Base-by-base conservation (phyloP, 164 flowering plant genomes). In the Santalum album region DNA sequence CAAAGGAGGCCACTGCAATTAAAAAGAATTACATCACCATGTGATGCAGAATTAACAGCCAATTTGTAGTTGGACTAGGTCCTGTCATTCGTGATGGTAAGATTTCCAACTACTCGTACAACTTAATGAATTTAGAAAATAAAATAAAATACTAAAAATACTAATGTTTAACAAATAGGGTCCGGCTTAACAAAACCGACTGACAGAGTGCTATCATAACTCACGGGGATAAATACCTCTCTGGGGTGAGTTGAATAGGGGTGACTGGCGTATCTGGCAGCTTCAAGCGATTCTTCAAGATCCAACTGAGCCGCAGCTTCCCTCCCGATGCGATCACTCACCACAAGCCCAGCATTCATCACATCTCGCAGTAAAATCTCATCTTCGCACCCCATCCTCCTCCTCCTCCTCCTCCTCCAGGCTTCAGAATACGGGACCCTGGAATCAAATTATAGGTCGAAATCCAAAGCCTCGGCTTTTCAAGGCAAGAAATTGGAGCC, bases 1-100 rank as follows among this genome's bases (percentile, higher is more conserved):
- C 55, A 80, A 59, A 39, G 99, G 97, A 59, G 99, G 99, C 99
- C 97, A 94, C 97, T 92, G 77, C 68, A 78, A 65, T 29, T n/a
- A 23, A 57, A 59, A 17, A 22, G 50, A 9, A 18, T 10, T 43
- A 32, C 5, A 7, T 32, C 11, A 15, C 25, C 48, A 52, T 9
- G 20, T 12, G 22, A 32, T 7, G 10, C 3, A 29, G 34, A 29
- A 29, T 29, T 29, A 29, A 26, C 11, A 38, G 15, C 4, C n/a
- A n/a, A 21, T n/a, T 9, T 11, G 18, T 0, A 43, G 16, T n/a
- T 20, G 18, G 4, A 17, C 18, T 5, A n/a, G n/a, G 21, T 43
- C n/a, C 46, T n/a, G n/a, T 42, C 21, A 17, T 6, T 6, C 3
- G 7, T 7, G 9, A 12, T 7, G 11, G 15, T 38, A 7, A 7